Evolutionary conservation across 257 asterid species (phyloP), one percentile per base, ranked within the genome.

Genomic region (Paulownia fortunei): DNA sequence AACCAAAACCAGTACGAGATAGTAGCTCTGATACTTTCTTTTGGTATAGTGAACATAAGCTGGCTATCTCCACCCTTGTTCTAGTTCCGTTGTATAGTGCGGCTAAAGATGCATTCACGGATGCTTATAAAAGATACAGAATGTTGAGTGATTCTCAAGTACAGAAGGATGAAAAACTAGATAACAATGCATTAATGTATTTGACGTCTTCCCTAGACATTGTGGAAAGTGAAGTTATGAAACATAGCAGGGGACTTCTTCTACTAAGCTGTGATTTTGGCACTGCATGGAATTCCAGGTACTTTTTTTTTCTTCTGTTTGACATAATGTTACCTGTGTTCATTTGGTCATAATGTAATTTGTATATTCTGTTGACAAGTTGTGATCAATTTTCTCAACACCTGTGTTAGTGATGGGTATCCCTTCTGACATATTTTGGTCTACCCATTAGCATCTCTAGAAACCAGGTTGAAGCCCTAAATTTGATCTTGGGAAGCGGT

Each of bases 221-320:
- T 77, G 56, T 79, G 69, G 98, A 90, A 82, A 67, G 52, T 73
- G 89, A 90, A 81, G 80, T 90, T 47, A 91, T 95, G 99, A 95
- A 85, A 78, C 97, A 90, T 68, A 95, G 99, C 85, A 89, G 84
- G 79, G 88, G 91, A 34, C 91, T 95, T 84, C 79, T 95, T 83
- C 79, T 95, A 66, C 80, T 95, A 51, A 93, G 98, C 86, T 87
- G 86, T 76, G 97, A 95, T 89, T 91, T 89, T 83, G 99, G 98
- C 81, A 87, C 90, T 23, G 98, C 98, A 21, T 95, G 99, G 99
- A 91, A 93, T 83, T 85, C 89, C 84, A 95, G 99, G 97, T 92
- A 69, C 34, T 64, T 41, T 27, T 32, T n/a, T n/a, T 3, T 76
- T 60, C 49, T 26, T 64, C 70, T 32, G 19, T 21, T 15, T 16